Conservation (phyloP, 805 yeast genomes). For the Wilhelminamyces savonicus region DNA sequence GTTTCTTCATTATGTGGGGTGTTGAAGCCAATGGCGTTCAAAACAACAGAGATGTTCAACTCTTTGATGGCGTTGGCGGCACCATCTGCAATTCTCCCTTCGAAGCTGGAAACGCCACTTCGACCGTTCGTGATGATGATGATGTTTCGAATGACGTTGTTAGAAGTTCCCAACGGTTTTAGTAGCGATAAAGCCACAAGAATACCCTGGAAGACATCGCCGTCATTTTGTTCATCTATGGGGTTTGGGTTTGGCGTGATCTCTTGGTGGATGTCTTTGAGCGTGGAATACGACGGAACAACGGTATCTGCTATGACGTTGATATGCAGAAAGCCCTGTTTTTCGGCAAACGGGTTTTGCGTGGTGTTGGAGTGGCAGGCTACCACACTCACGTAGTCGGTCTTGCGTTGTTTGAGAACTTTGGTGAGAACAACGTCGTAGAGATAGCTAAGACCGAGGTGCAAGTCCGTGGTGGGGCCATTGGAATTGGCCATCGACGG, state of each 20-base stretch:
- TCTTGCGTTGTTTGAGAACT: constrained; percentile 11
- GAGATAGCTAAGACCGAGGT: too few species aligned
- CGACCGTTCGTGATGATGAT: constrained; percentile 1
- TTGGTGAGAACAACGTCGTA: constrained; percentile 8
- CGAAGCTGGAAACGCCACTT: constrained; percentile 1
- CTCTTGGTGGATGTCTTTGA: too few species aligned
- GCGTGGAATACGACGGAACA: constrained; percentile 3
- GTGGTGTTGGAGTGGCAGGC: constrained; percentile 7
- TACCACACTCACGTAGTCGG: constrained; percentile 10
- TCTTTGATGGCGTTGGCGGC: constrained; percentile 7
- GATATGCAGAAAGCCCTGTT: constrained; percentile 9
- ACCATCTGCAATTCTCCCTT: constrained; percentile 4
- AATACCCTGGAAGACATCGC: too few species aligned
- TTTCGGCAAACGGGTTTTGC: constrained; percentile 6
- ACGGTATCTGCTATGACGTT: constrained; percentile 8
- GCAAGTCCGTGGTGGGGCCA: too few species aligned
- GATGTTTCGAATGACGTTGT: too few species aligned
- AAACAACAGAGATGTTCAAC: constrained; percentile 9
- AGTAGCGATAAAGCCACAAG: too few species aligned
- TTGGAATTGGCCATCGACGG: constrained; percentile 2
- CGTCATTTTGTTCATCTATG: too few species aligned
- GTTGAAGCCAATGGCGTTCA: constrained; percentile 10
- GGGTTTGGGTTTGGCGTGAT: too few species aligned
- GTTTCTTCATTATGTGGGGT: constrained; percentile 2
- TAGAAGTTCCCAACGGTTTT: too few species aligned